phyloP scores from a whole-genome alignment of 2,329 filamentous ascomycete genomes.

The Xylaria sp. region DNA sequence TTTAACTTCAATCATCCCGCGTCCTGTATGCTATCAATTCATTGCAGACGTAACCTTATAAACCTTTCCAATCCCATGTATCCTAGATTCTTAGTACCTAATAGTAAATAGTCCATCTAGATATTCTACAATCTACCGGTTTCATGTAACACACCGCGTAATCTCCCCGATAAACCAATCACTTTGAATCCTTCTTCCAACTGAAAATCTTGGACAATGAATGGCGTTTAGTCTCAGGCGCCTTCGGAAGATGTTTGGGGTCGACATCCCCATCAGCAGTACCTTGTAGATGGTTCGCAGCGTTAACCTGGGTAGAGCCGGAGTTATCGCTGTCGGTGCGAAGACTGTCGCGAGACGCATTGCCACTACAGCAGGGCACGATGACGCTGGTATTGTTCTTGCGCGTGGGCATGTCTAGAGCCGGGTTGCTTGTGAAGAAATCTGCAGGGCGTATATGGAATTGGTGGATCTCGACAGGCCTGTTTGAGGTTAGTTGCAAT shows the following conservation, averaged over 20 bases:
- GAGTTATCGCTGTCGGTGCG: constrained; percentile 38
- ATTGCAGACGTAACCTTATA: neutral
- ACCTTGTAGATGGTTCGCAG: constrained; percentile 51
- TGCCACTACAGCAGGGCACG: constrained; percentile 47
- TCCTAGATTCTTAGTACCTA: neutral
- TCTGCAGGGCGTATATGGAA: constrained; percentile 58
- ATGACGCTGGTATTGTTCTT: constrained; percentile 57
- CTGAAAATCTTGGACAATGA: constrained; percentile 44
- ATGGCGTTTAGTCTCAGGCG: constrained; percentile 40
- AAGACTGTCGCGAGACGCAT: constrained; percentile 22
- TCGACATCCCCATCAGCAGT: constrained; percentile 42
- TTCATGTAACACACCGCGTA: neutral
- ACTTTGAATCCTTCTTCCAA: constrained; percentile 44
- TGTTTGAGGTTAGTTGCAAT: constrained; percentile 40
- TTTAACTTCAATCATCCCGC: neutral
- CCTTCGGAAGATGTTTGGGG: constrained; percentile 38
- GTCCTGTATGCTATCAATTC: neutral
- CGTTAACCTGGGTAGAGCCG: constrained; percentile 46
- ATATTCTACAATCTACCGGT: constrained; percentile 3
- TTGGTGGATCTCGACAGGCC: constrained; percentile 61
- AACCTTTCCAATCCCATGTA: neutral
- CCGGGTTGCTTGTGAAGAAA: constrained; percentile 60
- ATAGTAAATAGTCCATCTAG: neutral
- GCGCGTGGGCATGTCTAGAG: constrained; percentile 57
- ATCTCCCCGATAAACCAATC: neutral